A percentile compares a stretch with the other conserved stretches of the same genome.
phyloP scores from a whole-genome alignment of 2,329 filamentous ascomycete genomes.

The Tolypocladium paradoxum region DNA sequence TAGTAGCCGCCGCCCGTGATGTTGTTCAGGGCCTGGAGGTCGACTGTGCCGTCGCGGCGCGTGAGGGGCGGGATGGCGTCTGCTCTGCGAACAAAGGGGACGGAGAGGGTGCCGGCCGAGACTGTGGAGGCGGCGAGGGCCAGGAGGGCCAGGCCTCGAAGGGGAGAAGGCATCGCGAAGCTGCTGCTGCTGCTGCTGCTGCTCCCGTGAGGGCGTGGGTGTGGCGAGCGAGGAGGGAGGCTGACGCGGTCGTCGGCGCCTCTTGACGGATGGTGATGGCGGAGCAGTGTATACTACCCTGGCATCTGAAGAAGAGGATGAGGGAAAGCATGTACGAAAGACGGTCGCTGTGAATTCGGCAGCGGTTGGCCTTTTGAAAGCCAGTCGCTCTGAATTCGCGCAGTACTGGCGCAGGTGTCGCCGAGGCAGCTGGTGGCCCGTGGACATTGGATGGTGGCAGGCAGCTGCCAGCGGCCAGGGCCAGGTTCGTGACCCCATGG shows the following conservation, averaged over 20 bases:
- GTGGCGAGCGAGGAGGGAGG: not conserved
- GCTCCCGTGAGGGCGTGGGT: not conserved
- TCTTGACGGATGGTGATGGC: too few species aligned
- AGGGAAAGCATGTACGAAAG: too few species aligned
- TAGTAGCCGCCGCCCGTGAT: slow-evolving; percentile 45
- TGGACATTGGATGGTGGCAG: too few species aligned
- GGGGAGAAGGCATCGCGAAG: not conserved
- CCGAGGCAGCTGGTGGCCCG: too few species aligned
- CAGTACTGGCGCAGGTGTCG: too few species aligned
- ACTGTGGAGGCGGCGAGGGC: slow-evolving; percentile 8
- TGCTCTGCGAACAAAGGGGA: slow-evolving; percentile 7
- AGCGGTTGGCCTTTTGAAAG: too few species aligned
- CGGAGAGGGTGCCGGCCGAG: slow-evolving; percentile 11
- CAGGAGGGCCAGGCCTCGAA: slow-evolving; percentile 10
- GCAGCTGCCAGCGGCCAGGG: too few species aligned
- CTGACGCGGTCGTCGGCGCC: not conserved
- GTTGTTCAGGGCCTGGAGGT: slow-evolving; percentile 37
- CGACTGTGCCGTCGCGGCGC: slow-evolving; percentile 15
- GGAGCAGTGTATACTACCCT: not conserved
- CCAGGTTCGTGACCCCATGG: too few species aligned
- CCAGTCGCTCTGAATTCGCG: too few species aligned
- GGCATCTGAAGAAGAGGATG: too few species aligned
- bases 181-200: not conserved
- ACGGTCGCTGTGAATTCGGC: too few species aligned
- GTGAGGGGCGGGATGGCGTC: slow-evolving; percentile 7